phyloP scores from a whole-genome alignment of 805 yeast genomes.

The Teunomyces funiuensis region DNA sequence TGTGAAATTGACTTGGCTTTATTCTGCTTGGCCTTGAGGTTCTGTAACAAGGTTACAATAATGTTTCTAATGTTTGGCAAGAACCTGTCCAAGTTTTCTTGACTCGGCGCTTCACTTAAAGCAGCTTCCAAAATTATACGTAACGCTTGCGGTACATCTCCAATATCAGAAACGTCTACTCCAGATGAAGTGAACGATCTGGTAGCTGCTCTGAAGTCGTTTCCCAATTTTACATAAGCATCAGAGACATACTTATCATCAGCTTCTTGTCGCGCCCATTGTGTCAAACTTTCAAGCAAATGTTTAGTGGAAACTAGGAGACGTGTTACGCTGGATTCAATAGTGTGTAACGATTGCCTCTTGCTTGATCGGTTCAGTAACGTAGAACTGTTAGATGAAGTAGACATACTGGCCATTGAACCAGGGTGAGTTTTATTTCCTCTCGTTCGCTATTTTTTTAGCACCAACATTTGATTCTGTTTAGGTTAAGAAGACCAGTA shows the following conservation, averaged over 20 bases:
- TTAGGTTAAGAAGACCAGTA: slow-evolving; percentile 1
- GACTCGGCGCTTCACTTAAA: slow-evolving; percentile 79
- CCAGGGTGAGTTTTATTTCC: neutral
- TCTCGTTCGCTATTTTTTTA: neutral
- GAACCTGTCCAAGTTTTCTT: slow-evolving; percentile 73
- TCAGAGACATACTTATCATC: slow-evolving; percentile 84
- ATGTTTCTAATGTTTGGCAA: slow-evolving; percentile 84
- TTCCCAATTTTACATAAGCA: slow-evolving; percentile 88
- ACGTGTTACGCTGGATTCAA: slow-evolving; percentile 76
- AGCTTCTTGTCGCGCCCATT: slow-evolving; percentile 84
- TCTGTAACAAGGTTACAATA: slow-evolving; percentile 75
- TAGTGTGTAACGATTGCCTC: slow-evolving; percentile 42
- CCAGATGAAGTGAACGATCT: slow-evolving; percentile 78
- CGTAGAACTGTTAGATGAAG: slow-evolving; percentile 5
- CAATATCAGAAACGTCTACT: slow-evolving; percentile 76
- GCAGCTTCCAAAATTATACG: slow-evolving; percentile 84
- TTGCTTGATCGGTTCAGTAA: slow-evolving; percentile 11
- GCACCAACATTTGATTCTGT: neutral
- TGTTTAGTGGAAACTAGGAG: slow-evolving; percentile 87
- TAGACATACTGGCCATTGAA: slow-evolving; percentile 9
- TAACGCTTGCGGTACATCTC: slow-evolving; percentile 85
- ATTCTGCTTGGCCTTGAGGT: slow-evolving; percentile 76
- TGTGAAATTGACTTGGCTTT: slow-evolving; percentile 42
- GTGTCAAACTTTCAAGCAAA: slow-evolving; percentile 78
- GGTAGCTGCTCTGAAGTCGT: slow-evolving; percentile 85